These are phyloP conservation scores for Mortierella sp. DNA, from an alignment of 371 early-diverging fungal genomes.

Conservation along the genomic window DNA sequence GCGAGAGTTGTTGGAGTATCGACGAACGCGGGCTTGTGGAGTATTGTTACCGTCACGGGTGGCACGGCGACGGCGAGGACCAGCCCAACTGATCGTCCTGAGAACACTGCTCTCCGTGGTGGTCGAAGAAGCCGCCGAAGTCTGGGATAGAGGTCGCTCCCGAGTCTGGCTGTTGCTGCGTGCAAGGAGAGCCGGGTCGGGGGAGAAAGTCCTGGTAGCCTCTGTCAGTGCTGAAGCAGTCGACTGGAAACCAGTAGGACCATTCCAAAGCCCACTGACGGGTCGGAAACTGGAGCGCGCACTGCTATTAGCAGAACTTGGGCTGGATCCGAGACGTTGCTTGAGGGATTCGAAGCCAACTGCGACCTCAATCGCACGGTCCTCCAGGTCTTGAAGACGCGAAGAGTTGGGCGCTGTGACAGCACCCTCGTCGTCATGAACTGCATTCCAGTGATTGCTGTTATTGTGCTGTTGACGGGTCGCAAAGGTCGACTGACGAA, in stretches of 20 bases:
- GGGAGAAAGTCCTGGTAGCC: slow-evolving; percentile 1
- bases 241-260: slow-evolving; percentile 17
- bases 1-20: slow-evolving; percentile 22
- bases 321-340: slow-evolving; percentile 25
- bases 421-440: neutral
- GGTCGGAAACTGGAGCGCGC: neutral
- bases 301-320: neutral
- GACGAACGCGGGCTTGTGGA: slow-evolving; percentile 12
- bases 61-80: slow-evolving; percentile 27
- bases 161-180: neutral
- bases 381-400: slow-evolving; percentile 31
- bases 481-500: neutral
- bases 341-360: slow-evolving; percentile 41
- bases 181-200: neutral
- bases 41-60: slow-evolving; percentile 16
- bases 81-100: slow-evolving; percentile 23
- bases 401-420: neutral
- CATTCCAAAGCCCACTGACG: slow-evolving; percentile 23
- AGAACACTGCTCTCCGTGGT: slow-evolving; percentile 1
- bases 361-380: slow-evolving; percentile 44
- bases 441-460: neutral
- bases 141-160: neutral
- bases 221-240: slow-evolving; percentile 19
- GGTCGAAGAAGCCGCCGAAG: neutral
- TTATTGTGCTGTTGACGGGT: neutral